phyloP scores from a whole-genome alignment of 2,329 filamentous ascomycete genomes.

The Xylaria sp. region DNA sequence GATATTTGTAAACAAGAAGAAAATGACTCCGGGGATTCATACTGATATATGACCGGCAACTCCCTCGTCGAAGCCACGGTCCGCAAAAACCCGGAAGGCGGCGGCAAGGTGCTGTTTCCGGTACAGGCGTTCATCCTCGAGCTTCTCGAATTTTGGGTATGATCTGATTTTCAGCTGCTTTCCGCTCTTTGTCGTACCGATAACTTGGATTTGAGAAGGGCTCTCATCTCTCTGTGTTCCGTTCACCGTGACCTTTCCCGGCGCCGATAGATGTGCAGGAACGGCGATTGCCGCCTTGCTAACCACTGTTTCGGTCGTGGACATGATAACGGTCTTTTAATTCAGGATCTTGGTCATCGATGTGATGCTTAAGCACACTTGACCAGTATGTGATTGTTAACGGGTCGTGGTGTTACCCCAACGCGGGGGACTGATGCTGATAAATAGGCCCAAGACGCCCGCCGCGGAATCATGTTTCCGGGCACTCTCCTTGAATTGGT shows the following conservation, averaged over 20 bases:
- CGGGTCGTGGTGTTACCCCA: neutral
- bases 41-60: slow-evolving; percentile 72
- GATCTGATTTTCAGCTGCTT: slow-evolving; percentile 45
- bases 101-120: slow-evolving; percentile 67
- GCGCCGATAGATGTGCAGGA: slow-evolving; percentile 20
- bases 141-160: slow-evolving; percentile 57
- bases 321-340: slow-evolving; percentile 28
- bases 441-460: neutral
- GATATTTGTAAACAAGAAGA: too few relatives aligned
- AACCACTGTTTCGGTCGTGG: slow-evolving; percentile 7
- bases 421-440: slow-evolving; percentile 23
- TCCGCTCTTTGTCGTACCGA: slow-evolving; percentile 47
- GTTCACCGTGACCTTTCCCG: slow-evolving; percentile 23
- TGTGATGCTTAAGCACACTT: neutral
- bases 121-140: slow-evolving; percentile 65
- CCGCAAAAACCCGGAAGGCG: slow-evolving; percentile 70
- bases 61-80: slow-evolving; percentile 70
- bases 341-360: neutral
- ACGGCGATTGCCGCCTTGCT: slow-evolving; percentile 19
- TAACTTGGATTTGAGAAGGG: slow-evolving; percentile 43
- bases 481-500: slow-evolving; percentile 7
- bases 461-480: slow-evolving; percentile 28
- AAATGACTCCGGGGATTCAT: slow-evolving; percentile 44
- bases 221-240: slow-evolving; percentile 35
- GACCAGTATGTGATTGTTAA: neutral